Base-by-base conservation (phyloP, 805 yeast species). In the Ogataea minuta region DNA sequence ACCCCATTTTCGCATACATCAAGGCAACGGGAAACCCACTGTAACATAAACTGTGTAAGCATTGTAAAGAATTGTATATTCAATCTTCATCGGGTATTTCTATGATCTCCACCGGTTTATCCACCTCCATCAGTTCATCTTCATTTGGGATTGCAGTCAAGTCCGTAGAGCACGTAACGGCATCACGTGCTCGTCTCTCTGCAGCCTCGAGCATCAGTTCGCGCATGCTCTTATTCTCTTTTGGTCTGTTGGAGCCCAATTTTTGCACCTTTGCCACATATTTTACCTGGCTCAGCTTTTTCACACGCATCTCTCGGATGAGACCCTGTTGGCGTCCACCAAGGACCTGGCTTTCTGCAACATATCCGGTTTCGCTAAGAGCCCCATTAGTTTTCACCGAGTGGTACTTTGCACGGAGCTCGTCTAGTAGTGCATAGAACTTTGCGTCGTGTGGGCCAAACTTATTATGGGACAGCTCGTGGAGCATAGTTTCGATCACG, bases 391-490 rank as follows among this genome's bases (percentile, higher is more conserved):
- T 43, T 47, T 70, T 72, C 29, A 72, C 54, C 7, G 66, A 63
- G 36, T 68, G 69, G 51, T 64, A 78, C 52, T 83, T 64, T 5
- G 64, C 66, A 41, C 73, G 75, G 28, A 84, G 66, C 43, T 74
- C 77, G 39, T 84, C 91, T 47, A 88, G 59, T 35, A 72, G 71
- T 35, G 65, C 64, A 56, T 86, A 86, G 56, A 91, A 91, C 43
- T 63, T 63, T 2, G 64, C 73, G 64, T 91, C 83, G 56, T 91
- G 98, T 0, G 95, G 84, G 0, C 96, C 96, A 53, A 67, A 66
- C 14, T 70, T 57, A 57, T 88, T 90, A 58, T 91, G 98, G 2
- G 87, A 76, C 28, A 91, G 67, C 58, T 91, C 98, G 60, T 91
- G 98, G 4, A 91, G 66, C 79, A 89, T 75, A 0, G 96, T 88